Percentiles rank a stretch among this genome's conserved stretches.
Evolutionary conservation across 2,329 filamentous ascomycete species (phyloP).

Genomic region (Colletotrichum musae): DNA sequence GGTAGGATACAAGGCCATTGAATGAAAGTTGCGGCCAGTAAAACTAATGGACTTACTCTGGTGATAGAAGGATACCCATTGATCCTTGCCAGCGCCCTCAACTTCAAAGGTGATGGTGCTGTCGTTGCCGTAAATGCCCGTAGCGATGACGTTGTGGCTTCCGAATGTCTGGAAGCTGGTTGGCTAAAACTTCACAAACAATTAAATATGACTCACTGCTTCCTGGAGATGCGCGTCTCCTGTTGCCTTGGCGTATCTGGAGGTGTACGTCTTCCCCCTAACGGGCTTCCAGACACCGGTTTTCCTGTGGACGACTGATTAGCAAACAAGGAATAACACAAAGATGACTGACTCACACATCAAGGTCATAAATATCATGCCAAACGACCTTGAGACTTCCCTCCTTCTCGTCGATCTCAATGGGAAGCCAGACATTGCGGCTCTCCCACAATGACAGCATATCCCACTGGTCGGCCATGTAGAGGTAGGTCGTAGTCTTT

Average conservation of each 20-base stretch:
- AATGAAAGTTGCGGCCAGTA: too few relatives aligned
- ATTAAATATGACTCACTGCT: constrained; percentile 47
- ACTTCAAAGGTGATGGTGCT: constrained; percentile 65
- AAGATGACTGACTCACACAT: constrained; percentile 49
- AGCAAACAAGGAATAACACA: too few relatives aligned
- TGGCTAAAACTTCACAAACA: too few relatives aligned
- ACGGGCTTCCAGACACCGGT: constrained; percentile 63
- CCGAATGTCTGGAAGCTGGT: constrained; percentile 54
- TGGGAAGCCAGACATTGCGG: constrained; percentile 69
- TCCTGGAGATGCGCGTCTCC: constrained; percentile 66
- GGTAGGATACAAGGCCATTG: too few relatives aligned
- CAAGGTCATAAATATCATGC: constrained; percentile 68
- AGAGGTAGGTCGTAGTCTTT: constrained; percentile 64
- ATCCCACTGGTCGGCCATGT: constrained; percentile 66
- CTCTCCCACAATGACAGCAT: constrained; percentile 67
- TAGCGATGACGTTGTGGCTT: constrained; percentile 60
- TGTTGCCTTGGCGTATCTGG: constrained; percentile 55
- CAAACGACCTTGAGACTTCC: constrained; percentile 63
- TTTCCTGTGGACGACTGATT: constrained; percentile 43
- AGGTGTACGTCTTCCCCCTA: constrained; percentile 63
- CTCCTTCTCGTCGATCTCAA: constrained; percentile 64
- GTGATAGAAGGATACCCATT: constrained; percentile 71
- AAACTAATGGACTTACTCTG: constrained; percentile 51
- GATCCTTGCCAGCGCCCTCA: constrained; percentile 61
- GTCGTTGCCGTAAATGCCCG: constrained; percentile 66